phyloP scores from a whole-genome alignment of 2,329 filamentous ascomycete species.

The Aspergillus aculeatus region DNA sequence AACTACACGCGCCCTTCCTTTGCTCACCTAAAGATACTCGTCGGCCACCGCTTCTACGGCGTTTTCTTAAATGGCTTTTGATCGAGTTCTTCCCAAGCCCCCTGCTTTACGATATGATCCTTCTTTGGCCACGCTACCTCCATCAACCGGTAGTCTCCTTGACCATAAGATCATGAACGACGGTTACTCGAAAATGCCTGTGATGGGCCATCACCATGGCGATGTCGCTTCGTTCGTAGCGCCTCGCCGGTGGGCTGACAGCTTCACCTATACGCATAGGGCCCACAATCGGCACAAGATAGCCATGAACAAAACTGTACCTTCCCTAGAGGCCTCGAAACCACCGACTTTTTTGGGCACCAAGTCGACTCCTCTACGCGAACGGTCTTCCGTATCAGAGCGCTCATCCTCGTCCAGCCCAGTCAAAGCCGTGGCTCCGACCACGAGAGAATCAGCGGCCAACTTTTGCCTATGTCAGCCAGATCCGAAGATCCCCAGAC shows the following conservation, averaged over 20 bases:
- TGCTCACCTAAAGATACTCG: conserved; percentile 4
- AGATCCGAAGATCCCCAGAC: conserved; percentile 68
- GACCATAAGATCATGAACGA: conserved; percentile 46
- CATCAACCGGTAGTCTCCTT: conserved; percentile 37
- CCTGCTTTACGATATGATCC: conserved; percentile 43
- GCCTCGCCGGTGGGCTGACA: conserved; percentile 21
- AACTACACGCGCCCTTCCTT: not conserved
- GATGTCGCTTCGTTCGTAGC: conserved; percentile 12
- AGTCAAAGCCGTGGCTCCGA: conserved; percentile 25
- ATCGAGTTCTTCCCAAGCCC: conserved; percentile 48
- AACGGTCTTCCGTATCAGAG: conserved; percentile 26
- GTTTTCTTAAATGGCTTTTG: conserved; percentile 46
- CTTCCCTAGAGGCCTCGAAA: conserved; percentile 18
- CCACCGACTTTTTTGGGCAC: conserved; percentile 17
- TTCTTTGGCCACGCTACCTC: conserved; percentile 31
- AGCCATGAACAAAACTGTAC: conserved; percentile 20
- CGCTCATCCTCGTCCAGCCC: conserved; percentile 36
- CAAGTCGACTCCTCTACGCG: conserved; percentile 25
- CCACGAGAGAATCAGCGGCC: conserved; percentile 42
- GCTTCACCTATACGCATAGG: conserved; percentile 28
- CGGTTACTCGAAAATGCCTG: conserved; percentile 22
- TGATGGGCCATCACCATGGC: conserved; percentile 21
- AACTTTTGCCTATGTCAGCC: conserved; percentile 69
- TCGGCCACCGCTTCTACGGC: not conserved
- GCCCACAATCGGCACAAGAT: conserved; percentile 28